Evolutionary conservation across 352 stramenopile genomes (phyloP).

Genomic region (Phytophthora tubulina): DNA sequence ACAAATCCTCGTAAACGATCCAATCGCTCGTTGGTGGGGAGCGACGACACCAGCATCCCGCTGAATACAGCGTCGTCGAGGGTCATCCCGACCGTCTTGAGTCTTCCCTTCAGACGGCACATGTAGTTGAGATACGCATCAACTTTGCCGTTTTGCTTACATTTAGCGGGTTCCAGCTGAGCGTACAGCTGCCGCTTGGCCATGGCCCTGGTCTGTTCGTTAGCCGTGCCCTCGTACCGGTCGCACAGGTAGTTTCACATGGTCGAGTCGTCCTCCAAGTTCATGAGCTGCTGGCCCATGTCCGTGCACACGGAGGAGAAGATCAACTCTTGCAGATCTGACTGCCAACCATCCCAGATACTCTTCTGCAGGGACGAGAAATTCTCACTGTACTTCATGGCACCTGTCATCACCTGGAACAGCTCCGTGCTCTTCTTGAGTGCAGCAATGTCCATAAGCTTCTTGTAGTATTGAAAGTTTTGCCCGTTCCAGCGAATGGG

Average conservation of each 20-base stretch:
- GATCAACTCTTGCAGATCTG: constrained; percentile 6
- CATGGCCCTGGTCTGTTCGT: constrained; percentile 3
- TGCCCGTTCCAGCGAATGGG: constrained; percentile 9
- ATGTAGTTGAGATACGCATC: constrained; percentile 24
- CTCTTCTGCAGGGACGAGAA: neutral
- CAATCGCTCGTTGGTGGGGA: constrained; percentile 18
- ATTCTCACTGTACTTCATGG: neutral
- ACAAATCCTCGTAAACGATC: constrained; percentile 14
- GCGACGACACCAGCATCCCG: constrained; percentile 17
- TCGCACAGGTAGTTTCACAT: constrained; percentile 7
- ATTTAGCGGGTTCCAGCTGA: constrained; percentile 1
- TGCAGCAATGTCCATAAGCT: constrained; percentile 12
- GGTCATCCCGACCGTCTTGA: constrained; percentile 18
- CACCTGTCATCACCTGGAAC: constrained; percentile 13
- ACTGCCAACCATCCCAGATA: neutral
- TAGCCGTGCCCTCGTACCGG: neutral
- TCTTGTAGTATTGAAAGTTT: constrained; percentile 22
- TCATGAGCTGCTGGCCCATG: constrained; percentile 7
- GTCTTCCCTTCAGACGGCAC: constrained; percentile 1
- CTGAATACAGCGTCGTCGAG: constrained; percentile 15
- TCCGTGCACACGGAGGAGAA: constrained; percentile 7
- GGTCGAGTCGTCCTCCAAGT: neutral
- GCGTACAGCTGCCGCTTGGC: constrained; percentile 11
- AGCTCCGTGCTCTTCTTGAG: constrained; percentile 1
- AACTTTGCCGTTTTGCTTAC: constrained; percentile 4